phyloP scores from a whole-genome alignment of 1,139 yeast genomes.

The Taphrina communis region DNA sequence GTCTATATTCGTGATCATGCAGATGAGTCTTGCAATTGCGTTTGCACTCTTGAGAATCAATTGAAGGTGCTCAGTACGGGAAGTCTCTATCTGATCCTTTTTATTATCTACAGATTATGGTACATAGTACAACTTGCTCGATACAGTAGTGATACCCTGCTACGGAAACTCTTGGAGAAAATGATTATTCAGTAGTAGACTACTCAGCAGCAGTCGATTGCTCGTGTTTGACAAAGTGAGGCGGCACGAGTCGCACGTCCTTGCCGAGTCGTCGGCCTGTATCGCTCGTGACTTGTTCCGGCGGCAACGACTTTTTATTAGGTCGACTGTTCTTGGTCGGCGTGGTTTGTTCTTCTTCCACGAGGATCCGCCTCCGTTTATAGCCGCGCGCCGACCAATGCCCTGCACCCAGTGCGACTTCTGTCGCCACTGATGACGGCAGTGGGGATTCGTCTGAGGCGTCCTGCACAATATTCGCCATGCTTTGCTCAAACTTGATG shows the following conservation, averaged over 20 bases:
- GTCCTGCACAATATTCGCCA: neutral
- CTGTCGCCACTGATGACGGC: neutral
- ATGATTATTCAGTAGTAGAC: neutral
- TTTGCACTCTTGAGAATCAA: too few species aligned
- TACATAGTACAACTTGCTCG: too few species aligned
- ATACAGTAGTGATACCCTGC: too few species aligned
- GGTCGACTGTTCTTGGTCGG: neutral
- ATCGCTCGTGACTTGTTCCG: conserved; percentile 8
- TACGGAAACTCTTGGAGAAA: too few species aligned
- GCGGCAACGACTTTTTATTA: neutral
- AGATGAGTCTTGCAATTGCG: too few species aligned
- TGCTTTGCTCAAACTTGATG: neutral
- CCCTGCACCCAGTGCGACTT: conserved; percentile 17
- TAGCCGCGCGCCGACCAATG: conserved; percentile 4
- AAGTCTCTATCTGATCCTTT: too few species aligned
- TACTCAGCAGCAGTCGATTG: neutral
- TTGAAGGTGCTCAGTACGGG: too few species aligned
- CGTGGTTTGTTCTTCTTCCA: neutral
- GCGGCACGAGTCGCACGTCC: conserved; percentile 13
- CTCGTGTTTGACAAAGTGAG: conserved; percentile 15
- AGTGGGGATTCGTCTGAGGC: neutral
- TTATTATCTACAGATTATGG: too few species aligned
- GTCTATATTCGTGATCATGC: too few species aligned
- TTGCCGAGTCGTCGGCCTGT: conserved; percentile 9
- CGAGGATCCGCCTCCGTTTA: conserved; percentile 9